These are phyloP conservation scores for Penicillium egyptiacum DNA, from an alignment of 495 filamentous ascomycete genomes.

Conservation along the genomic window DNA sequence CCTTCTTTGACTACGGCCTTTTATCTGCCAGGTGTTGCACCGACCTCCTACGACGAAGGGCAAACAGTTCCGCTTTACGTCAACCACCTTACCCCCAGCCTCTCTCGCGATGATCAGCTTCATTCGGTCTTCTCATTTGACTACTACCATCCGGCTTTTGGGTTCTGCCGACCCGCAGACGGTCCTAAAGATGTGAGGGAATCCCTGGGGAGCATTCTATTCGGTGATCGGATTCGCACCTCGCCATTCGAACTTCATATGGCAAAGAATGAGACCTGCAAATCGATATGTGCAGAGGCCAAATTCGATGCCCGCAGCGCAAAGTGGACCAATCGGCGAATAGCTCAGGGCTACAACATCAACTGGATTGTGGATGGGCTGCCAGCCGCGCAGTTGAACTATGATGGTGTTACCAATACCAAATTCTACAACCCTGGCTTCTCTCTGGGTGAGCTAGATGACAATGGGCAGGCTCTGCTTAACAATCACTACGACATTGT, in stretches of 20 bases:
- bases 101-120: slow-evolving; percentile 74
- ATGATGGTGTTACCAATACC: slow-evolving; percentile 68
- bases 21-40: slow-evolving; percentile 94
- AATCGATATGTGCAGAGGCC: slow-evolving; percentile 64
- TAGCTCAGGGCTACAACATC: slow-evolving; percentile 78
- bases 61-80: slow-evolving; percentile 86
- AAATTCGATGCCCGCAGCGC: slow-evolving; percentile 67
- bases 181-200: slow-evolving; percentile 76
- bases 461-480: slow-evolving; percentile 57
- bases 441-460: slow-evolving; percentile 66
- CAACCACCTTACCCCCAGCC: slow-evolving; percentile 84
- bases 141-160: slow-evolving; percentile 86
- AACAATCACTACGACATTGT: slow-evolving; percentile 94
- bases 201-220: slow-evolving; percentile 92
- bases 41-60: slow-evolving; percentile 78
- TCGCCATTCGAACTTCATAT: slow-evolving; percentile 88
- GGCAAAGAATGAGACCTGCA: slow-evolving; percentile 81
- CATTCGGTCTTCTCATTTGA: slow-evolving; percentile 92
- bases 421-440: slow-evolving; percentile 89
- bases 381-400: slow-evolving; percentile 77
- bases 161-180: slow-evolving; percentile 77
- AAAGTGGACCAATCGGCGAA: slow-evolving; percentile 77
- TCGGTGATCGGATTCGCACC: slow-evolving; percentile 91
- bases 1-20: slow-evolving; percentile 68
- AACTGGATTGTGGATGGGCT: slow-evolving; percentile 96